phyloP scores from a whole-genome alignment of 106 monocot genomes.

The Hemerocallis citrina region DNA sequence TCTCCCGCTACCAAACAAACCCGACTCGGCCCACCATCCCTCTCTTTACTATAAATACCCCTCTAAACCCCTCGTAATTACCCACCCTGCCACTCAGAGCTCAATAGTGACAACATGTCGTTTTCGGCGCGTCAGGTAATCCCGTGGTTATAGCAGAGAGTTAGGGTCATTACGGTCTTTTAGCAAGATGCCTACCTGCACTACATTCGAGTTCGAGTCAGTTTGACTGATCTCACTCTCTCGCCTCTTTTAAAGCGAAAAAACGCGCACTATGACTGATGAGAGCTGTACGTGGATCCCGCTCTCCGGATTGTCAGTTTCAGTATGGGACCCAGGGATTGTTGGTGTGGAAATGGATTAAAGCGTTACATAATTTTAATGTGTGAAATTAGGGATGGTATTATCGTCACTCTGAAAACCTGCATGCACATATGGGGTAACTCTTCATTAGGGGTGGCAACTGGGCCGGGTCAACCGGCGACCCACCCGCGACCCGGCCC shows the following conservation, averaged over 20 bases:
- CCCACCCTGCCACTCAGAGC: not conserved
- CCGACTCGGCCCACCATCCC: not conserved
- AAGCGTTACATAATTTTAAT: too few relatives aligned
- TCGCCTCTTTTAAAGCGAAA: not conserved
- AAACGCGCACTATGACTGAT: not conserved
- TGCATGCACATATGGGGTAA: too few relatives aligned
- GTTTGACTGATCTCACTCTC: not conserved
- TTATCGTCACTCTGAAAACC: too few relatives aligned
- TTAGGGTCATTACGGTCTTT: not conserved
- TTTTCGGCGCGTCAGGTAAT: not conserved
- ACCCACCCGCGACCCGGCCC: too few relatives aligned
- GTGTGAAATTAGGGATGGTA: too few relatives aligned
- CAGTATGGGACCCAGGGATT: too few relatives aligned
- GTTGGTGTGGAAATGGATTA: too few relatives aligned
- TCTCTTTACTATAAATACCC: not conserved
- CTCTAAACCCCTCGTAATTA: not conserved
- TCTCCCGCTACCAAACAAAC: not conserved
- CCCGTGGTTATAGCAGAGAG: not conserved
- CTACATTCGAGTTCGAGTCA: not conserved
- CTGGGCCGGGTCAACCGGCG: too few relatives aligned
- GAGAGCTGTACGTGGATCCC: not conserved
- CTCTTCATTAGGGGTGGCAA: too few relatives aligned
- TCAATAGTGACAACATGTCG: not conserved
- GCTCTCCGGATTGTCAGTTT: too few relatives aligned
- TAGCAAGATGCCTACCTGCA: constrained; percentile 8